Evolutionary conservation across 2,329 filamentous ascomycete genomes (phyloP), one percentile per base, ranked within the genome.

Genomic region (Ceratocystis alfenasii): DNA sequence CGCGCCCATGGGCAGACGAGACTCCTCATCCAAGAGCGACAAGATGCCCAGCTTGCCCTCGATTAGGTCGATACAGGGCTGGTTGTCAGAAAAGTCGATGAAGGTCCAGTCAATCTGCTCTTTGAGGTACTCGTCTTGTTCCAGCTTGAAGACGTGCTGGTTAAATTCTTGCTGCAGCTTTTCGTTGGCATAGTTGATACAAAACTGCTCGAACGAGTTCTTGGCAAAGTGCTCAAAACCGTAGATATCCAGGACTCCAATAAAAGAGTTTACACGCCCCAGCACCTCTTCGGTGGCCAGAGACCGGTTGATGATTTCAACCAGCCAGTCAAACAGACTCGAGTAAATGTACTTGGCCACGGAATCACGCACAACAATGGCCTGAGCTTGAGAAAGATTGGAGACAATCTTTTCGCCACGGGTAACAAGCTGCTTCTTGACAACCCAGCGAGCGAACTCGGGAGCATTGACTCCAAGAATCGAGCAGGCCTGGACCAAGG

Each of bases 161-260:
- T 99, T 99, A 81, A 99, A 99, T 75, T 97, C 93, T 75, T 99
- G 94, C 75, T 99, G 94, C 65, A 99, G 80, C 78, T 99, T 99
- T 77, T 99, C 94, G 76, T 99, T 99, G 77, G 94, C 94, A 73
- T 99, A 99, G 77, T 99, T 99, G 83, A 99, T 99, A 78, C 94
- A 99, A 77, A 99, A 99, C 75, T 99, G 94, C 75, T 99, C 94
- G 72, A 99, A 99, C 0, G 94, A 99, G 79, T 99, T 99, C 81
- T 96, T 97, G 69, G 94, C 93, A 73, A 99, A 99, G 77, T 97
- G 94, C 76, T 99, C 94, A 73, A 99, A 99, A 69, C 93, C 93
- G 76, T 97, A 97, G 71, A 99, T 99, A 89, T 99, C 94, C 69
- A 99, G 83, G 61, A 99, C 94, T 75, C 94, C 94, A 72, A 99